Base-by-base conservation (phyloP, 305 asterid species). In the Solanum hybrid region DNA sequence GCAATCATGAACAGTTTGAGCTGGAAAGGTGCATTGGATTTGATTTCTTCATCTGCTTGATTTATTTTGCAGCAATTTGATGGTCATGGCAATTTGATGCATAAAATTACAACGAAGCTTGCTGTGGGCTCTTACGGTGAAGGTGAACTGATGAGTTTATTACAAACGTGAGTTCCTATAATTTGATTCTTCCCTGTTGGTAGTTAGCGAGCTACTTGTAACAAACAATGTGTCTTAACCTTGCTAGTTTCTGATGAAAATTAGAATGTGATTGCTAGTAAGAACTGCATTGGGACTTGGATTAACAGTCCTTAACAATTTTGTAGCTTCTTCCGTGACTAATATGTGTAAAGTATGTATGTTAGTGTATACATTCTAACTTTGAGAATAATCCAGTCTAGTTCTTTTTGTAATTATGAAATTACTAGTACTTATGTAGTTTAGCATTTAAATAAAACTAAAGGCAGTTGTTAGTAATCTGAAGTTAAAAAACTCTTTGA, bases 71-170 rank as follows among this genome's bases (percentile, higher is more conserved):
- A 97, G 99, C 99, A 96, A 95, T 97, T 94, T 92, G 99, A 97
- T 94, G 73, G 92, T 84, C 79, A 91, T 82, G 99, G 99, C 86
- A 91, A 95, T 89, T 93, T 96, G 93, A 90, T 97, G 92, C 94
- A 97, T 88, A 94, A 91, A 91, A 92, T 97, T 91, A 93, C 94
- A 88, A 96, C 98, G 35, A 95, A 94, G 94, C 98, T 97, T 89
- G 93, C 96, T n/a, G 98, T 93, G 14, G 92, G 97, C 76, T 97
- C 98, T 42, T 96, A 97, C 26, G 99, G 99, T 45, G 97, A 97
- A 93, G 96, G 91, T 91, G 99, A 96, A 86, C 96, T 96, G 92
- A 93, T 94, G 94, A 97, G 99, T 92, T 94, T 97, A 95, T 94
- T 96, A 86, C 99, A 97, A 86, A 93, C 99, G 99, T 97, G 93